Evolutionary conservation across 2,329 filamentous ascomycete genomes (phyloP).

Genomic region (Lecanosticta acicola): DNA sequence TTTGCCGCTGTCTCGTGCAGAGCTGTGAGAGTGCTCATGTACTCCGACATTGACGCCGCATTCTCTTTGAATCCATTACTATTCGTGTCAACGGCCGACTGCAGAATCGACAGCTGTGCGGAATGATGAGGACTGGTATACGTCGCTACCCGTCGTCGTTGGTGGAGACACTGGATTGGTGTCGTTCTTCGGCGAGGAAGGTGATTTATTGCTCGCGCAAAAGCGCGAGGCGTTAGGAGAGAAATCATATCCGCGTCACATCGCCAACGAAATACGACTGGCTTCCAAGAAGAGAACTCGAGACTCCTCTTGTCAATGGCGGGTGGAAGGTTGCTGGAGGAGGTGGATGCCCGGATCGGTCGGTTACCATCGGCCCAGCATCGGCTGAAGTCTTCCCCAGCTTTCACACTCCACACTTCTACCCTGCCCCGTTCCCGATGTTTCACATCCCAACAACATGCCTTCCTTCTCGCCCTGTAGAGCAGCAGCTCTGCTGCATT

Average conservation of each 20-base stretch:
- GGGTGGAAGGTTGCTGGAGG: too few relatives aligned
- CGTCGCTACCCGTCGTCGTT: slow-evolving; percentile 54
- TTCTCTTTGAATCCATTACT: slow-evolving; percentile 80
- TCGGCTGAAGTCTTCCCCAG: background rate
- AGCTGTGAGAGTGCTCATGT: slow-evolving; percentile 61
- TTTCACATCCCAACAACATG: slow-evolving; percentile 10
- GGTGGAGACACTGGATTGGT: slow-evolving; percentile 15
- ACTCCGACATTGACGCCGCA: slow-evolving; percentile 66
- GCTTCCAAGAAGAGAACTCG: too few relatives aligned
- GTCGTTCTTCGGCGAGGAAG: slow-evolving; percentile 11
- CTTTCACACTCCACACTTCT: slow-evolving; percentile 1
- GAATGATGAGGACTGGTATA: slow-evolving; percentile 80
- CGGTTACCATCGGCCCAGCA: slow-evolving; percentile 6
- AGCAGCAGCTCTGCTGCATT: slow-evolving; percentile 20
- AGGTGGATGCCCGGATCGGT: background rate
- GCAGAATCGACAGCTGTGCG: slow-evolving; percentile 73
- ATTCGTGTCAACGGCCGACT: slow-evolving; percentile 67
- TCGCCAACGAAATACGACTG: too few relatives aligned
- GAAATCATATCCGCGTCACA: slow-evolving; percentile 15
- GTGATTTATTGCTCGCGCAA: slow-evolving; percentile 14
- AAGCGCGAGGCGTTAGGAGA: slow-evolving; percentile 9
- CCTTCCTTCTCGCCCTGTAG: slow-evolving; percentile 19
- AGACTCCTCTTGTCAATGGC: too few relatives aligned
- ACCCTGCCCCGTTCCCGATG: slow-evolving; percentile 1
- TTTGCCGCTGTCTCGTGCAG: slow-evolving; percentile 62